phyloP scores from a whole-genome alignment of 768 basidiomycete species.

The Tephrocybe rancida region DNA sequence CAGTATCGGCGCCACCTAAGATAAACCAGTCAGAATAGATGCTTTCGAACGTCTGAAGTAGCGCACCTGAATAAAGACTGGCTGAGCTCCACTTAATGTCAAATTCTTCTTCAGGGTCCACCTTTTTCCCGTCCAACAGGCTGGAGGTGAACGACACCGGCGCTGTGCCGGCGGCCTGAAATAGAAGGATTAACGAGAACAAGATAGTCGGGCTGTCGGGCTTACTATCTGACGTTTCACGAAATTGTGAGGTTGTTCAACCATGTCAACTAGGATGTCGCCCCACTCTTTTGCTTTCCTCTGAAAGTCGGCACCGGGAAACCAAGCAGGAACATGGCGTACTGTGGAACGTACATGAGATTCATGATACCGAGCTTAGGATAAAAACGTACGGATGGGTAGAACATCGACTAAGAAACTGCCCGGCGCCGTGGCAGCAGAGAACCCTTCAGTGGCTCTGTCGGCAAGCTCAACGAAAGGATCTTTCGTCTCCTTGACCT shows the following conservation, averaged over 20 bases:
- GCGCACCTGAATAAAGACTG: slow-evolving; percentile 53
- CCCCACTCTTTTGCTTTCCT: slow-evolving; percentile 54
- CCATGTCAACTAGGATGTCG: slow-evolving; percentile 54
- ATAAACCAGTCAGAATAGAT: slow-evolving; percentile 4
- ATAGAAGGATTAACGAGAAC: slow-evolving; percentile 2
- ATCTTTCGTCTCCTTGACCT: slow-evolving; percentile 50
- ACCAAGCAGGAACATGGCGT: slow-evolving; percentile 60
- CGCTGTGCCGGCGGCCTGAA: slow-evolving; percentile 61
- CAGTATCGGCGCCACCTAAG: slow-evolving; percentile 60
- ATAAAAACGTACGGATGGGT: slow-evolving; percentile 41
- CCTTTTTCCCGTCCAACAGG: slow-evolving; percentile 51
- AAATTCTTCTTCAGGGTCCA: slow-evolving; percentile 57
- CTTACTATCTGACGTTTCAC: slow-evolving; percentile 65
- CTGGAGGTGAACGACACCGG: slow-evolving; percentile 59
- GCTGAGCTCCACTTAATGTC: slow-evolving; percentile 69
- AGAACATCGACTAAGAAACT: slow-evolving; percentile 54
- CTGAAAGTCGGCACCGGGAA: slow-evolving; percentile 65
- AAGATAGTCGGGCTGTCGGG: slow-evolving; percentile 8
- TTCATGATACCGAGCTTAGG: background rate
- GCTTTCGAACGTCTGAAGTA: background rate
- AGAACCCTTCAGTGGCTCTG: slow-evolving; percentile 55
- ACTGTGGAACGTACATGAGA: slow-evolving; percentile 36
- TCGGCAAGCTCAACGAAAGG: slow-evolving; percentile 57
- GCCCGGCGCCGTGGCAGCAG: slow-evolving; percentile 53
- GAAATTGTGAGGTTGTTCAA: slow-evolving; percentile 55